Percentiles rank a stretch among this genome's conserved stretches.
phyloP scores from a whole-genome alignment of 2,329 filamentous ascomycete genomes.

The Ilyonectria robusta region DNA sequence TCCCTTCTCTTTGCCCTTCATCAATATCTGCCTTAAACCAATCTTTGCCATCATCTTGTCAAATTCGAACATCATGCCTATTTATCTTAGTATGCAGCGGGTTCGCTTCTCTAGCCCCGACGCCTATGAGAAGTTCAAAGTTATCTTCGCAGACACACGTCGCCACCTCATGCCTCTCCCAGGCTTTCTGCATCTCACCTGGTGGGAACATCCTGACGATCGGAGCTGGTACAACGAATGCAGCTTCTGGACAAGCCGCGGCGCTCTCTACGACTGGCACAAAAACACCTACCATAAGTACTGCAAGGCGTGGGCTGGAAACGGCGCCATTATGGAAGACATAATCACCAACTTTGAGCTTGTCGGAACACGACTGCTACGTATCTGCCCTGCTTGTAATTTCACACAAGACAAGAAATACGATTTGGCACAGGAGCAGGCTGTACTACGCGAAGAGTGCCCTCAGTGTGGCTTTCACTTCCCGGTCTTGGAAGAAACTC shows the following conservation, averaged over 20 bases:
- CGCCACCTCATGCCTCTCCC: constrained; percentile 32
- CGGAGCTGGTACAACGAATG: constrained; percentile 35
- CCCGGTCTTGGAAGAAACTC: constrained; percentile 34
- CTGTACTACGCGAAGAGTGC: constrained; percentile 31
- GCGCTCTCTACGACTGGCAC: constrained; percentile 34
- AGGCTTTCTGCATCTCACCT: constrained; percentile 29
- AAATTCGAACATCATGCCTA: constrained; percentile 11
- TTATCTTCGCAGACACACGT: constrained; percentile 34
- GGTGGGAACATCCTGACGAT: constrained; percentile 33
- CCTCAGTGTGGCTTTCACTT: constrained; percentile 39
- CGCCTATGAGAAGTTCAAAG: constrained; percentile 33
- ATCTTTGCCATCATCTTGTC: not conserved
- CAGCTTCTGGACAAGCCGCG: constrained; percentile 37
- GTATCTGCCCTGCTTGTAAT: constrained; percentile 34
- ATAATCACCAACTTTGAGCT: constrained; percentile 42
- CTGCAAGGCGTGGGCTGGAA: constrained; percentile 34
- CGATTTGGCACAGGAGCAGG: constrained; percentile 37
- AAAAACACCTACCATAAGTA: constrained; percentile 39
- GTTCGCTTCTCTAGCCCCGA: constrained; percentile 34
- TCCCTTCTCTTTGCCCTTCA: no score
- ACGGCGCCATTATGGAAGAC: constrained; percentile 40
- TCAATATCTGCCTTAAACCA: no score
- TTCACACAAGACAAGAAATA: constrained; percentile 37
- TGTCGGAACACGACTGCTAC: constrained; percentile 28
- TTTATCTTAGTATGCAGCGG: constrained; percentile 29